These are phyloP conservation scores for Sinapis alba DNA, from an alignment of 441 rosid genomes.

Conservation along the genomic window DNA sequence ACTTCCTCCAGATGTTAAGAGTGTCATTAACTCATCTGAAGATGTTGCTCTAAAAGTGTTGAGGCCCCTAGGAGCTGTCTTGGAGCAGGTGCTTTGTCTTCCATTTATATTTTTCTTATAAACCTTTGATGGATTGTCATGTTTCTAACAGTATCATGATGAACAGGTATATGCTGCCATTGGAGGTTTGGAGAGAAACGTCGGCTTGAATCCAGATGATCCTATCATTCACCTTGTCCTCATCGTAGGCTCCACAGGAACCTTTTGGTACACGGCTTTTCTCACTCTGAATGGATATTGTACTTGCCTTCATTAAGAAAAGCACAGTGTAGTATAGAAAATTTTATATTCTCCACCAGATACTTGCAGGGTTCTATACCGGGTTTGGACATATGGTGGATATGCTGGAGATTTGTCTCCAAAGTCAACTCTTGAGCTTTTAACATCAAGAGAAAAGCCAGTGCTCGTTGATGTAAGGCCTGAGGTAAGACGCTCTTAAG, in stretches of 20 bases:
- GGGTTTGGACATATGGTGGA: slow-evolving; percentile 81
- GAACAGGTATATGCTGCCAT: slow-evolving; percentile 64
- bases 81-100: slow-evolving; percentile 63
- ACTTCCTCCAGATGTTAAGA: slow-evolving; percentile 74
- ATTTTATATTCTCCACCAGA: slow-evolving; percentile 71
- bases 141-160: slow-evolving; percentile 19
- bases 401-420: slow-evolving; percentile 97
- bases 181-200: slow-evolving; percentile 72
- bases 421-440: slow-evolving; percentile 67
- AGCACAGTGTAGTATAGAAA: slow-evolving; percentile 31
- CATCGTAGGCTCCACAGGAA: slow-evolving; percentile 67
- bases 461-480: slow-evolving; percentile 91
- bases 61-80: slow-evolving; percentile 64
- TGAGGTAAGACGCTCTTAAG: slow-evolving; percentile 76
- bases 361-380: slow-evolving; percentile 84
- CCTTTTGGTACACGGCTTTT: slow-evolving; percentile 79
- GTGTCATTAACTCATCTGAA: slow-evolving; percentile 63
- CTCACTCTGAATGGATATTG: slow-evolving; percentile 31
- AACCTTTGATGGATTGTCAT: neutral
- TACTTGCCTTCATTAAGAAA: slow-evolving; percentile 20
- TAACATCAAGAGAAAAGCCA: slow-evolving; percentile 68
- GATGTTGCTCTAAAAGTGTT: slow-evolving; percentile 53
- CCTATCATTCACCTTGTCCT: slow-evolving; percentile 78
- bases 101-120: neutral
- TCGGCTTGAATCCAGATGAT: slow-evolving; percentile 89